Percentiles rank a stretch among this genome's conserved stretches.
phyloP scores from a whole-genome alignment of 345 rosid species.

The Anacardium occidentale region DNA sequence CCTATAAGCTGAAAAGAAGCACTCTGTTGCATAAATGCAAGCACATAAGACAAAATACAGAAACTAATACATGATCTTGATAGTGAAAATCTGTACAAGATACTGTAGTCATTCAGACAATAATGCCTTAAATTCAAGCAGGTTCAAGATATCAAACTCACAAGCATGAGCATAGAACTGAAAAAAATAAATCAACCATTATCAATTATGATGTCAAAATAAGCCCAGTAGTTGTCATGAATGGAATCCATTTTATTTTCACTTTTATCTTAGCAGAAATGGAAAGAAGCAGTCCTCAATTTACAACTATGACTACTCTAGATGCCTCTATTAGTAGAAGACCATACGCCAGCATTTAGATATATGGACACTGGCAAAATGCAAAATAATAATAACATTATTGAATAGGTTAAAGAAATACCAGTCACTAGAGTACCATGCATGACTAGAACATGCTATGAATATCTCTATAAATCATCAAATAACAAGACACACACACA shows the following conservation, averaged over 20 bases:
- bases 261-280: not conserved
- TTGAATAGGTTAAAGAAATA: not conserved
- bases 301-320: not conserved
- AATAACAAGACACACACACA: not conserved
- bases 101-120: not conserved
- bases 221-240: not conserved
- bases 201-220: not conserved
- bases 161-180: not conserved
- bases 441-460: not conserved
- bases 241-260: not conserved
- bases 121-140: not conserved
- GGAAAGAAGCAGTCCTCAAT: not conserved
- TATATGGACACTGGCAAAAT: not conserved
- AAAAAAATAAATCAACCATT: not conserved
- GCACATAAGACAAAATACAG: not conserved
- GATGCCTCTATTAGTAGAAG: not conserved
- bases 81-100: not conserved
- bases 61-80: not conserved
- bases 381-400: not conserved
- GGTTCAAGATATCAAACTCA: not conserved
- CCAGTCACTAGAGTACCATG: not conserved
- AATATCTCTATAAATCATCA: not conserved
- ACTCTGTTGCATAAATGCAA: not conserved
- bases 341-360: not conserved
- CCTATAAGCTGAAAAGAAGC: not conserved